Evolutionary conservation across 2,329 filamentous ascomycete species (phyloP), one percentile per base, ranked within the genome.

Genomic region (Colletotrichum lini): DNA sequence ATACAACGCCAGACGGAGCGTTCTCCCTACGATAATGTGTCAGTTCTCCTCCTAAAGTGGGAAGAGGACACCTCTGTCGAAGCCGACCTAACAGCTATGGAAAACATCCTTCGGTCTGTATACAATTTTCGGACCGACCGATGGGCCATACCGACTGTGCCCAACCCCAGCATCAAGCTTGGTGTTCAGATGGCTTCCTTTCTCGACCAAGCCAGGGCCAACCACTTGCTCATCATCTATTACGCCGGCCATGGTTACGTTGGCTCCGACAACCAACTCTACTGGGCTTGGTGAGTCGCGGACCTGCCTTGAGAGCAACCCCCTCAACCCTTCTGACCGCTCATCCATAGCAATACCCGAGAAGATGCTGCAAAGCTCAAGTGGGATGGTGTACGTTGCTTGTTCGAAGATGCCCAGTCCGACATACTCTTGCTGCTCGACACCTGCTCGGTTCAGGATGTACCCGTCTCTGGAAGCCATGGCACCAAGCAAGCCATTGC

Each of bases 351-450:
- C 80, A 89, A 89, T 79, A 73, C 84, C 54, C 84, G 85, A 57
- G 86, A 88, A 72, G 87, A 90, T 76, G 85, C 89, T n/a, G 83
- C 88, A 42, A 90, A 86, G 78, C 81, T 92, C 38, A 91, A 88
- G 75, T 92, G 90, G 90, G 86, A 88, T 74, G 87, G 87, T n/a
- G 84, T 92, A 2, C 86, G 88, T 67, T 90, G 87, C 76, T 80
- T 91, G 18, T 85, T 92, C 61, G 89, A 92, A 73, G 89, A 92
- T 77, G 86, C 88, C 2, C 86, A 87, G 72, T 90, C 89, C 4
- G 90, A 92, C 77, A 88, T 92, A 45, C 83, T 92, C 16, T 80
- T 92, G 6, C 80, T 92, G 15, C 83, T 92, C 35, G 90, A 92
- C 77, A 88, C 88, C n/a, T 91, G 89, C 76, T 85, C 87, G 13